Evolutionary conservation across 78 protist species (phyloP).

Genomic region (Dictyostelium intermedium): DNA sequence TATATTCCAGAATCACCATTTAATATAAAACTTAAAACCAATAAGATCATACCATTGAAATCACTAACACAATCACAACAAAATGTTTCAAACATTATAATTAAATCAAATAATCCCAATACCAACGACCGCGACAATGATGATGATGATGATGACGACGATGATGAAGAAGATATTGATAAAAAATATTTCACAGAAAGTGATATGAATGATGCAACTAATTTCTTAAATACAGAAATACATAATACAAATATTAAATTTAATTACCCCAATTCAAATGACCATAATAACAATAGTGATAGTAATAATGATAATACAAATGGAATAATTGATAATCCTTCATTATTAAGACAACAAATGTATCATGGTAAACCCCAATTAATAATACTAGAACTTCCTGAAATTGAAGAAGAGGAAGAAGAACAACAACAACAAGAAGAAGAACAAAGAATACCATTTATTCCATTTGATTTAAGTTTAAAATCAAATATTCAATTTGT

Average conservation of each 20-base stretch:
- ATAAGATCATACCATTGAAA: not conserved
- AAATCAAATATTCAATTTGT: constrained; percentile 9
- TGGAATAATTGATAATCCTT: not conserved
- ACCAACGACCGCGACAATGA: not conserved
- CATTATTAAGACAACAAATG: not conserved
- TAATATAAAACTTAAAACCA: constrained; percentile 9
- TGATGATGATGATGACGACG: not conserved
- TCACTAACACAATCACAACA: not conserved
- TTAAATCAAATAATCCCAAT: not conserved
- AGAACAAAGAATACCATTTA: not conserved
- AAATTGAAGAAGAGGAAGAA: not conserved
- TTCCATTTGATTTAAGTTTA: constrained; percentile 48
- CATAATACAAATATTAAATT: not conserved
- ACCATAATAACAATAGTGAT: not conserved
- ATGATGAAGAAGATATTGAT: not conserved
- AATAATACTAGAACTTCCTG: not conserved
- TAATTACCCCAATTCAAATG: not conserved
- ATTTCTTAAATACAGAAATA: not conserved
- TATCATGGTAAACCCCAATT: constrained; percentile 5
- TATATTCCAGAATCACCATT: constrained; percentile 62
- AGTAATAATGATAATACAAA: not conserved
- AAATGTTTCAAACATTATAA: not conserved
- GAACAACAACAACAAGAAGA: not conserved
- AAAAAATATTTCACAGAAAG: not conserved
- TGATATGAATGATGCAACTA: not conserved